Conservation (phyloP, 163 green algal species). For the Scenedesmus sp. region DNA sequence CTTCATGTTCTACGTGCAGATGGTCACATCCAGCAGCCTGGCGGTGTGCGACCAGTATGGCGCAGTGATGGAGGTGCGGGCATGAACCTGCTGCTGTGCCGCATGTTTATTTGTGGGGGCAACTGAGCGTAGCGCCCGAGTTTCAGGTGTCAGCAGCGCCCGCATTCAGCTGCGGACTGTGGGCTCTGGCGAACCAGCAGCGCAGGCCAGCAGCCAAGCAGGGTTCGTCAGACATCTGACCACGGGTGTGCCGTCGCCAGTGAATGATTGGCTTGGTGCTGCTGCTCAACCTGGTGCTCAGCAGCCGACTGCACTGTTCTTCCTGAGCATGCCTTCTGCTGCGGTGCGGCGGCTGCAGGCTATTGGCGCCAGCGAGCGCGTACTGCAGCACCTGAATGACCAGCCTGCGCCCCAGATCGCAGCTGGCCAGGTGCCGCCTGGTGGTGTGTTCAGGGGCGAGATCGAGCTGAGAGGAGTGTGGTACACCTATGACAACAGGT, state of each 20-base stretch:
- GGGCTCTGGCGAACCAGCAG: too few relatives aligned
- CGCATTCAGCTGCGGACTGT: background rate
- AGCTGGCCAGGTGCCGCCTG: conserved; percentile 44
- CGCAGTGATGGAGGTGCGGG: conserved; percentile 74
- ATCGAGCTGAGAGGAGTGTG: conserved; percentile 61
- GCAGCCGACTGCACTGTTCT: background rate
- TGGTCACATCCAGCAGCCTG: conserved; percentile 80
- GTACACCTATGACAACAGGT: conserved; percentile 55
- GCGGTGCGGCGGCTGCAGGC: conserved; percentile 51
- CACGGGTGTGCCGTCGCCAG: too few relatives aligned
- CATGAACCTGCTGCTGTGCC: background rate
- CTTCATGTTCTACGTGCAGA: conserved; percentile 82
- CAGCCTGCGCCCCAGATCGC: conserved; percentile 76
- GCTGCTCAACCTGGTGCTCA: too few relatives aligned
- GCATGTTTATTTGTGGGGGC: background rate
- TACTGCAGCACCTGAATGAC: conserved; percentile 80
- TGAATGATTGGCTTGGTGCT: too few relatives aligned
- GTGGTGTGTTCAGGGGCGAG: conserved; percentile 58
- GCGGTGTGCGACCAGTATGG: conserved; percentile 88
- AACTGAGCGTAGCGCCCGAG: too few relatives aligned
- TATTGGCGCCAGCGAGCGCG: conserved; percentile 82
- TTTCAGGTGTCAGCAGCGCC: too few relatives aligned
- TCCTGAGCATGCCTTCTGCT: too few relatives aligned
- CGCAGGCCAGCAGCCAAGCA: too few relatives aligned
- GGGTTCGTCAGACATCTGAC: too few relatives aligned